phyloP scores from a whole-genome alignment of 768 basidiomycete species.

The Suillus subluteus region DNA sequence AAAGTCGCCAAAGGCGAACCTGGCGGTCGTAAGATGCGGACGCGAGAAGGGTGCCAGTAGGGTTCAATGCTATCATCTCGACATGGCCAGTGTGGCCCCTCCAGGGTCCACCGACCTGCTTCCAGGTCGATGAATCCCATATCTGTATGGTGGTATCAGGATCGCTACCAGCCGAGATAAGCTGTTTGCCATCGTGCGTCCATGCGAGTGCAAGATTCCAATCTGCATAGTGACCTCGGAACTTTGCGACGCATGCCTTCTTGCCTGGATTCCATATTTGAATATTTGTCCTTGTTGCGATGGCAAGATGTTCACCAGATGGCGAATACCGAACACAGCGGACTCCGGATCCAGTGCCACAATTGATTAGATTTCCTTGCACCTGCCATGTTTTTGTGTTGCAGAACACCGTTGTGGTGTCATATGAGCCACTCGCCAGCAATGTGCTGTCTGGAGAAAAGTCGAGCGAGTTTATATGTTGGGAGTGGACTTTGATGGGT shows the following conservation, averaged over 20 bases:
- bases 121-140: neutral
- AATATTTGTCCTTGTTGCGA: neutral
- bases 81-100: neutral
- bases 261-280: neutral
- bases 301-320: neutral
- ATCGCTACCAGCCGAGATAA: neutral
- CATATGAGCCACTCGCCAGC: no score
- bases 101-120: neutral
- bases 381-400: no score
- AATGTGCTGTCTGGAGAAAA: no score
- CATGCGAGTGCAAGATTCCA: neutral
- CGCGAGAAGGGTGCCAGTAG: neutral
- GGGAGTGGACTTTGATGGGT: no score
- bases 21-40: neutral
- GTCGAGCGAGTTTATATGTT: no score
- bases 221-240: neutral
- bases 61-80: neutral
- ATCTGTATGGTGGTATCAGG: neutral
- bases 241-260: neutral
- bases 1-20: neutral
- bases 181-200: neutral
- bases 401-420: no score
- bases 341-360: no score
- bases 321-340: neutral
- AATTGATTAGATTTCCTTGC: no score